Evolutionary conservation across 1,139 yeast species (phyloP), one percentile per base, ranked within the genome.

Genomic region (Saccharomycopsis crataegensis): DNA sequence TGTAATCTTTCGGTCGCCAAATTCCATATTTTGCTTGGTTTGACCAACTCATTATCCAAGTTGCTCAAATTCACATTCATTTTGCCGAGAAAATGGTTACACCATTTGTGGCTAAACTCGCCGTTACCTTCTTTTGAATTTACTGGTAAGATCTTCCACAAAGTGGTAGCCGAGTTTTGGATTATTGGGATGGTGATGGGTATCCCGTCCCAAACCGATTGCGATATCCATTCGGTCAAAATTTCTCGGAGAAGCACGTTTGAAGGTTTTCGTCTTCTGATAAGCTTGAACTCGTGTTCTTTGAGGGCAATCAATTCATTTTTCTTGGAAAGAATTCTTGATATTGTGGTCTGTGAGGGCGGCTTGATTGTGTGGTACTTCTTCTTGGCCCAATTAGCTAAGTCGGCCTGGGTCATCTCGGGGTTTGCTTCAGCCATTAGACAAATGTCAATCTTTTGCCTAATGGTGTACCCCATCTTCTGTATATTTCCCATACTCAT

Each of bases 281-380:
- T 78, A 57, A 76, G 68, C 67, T 67, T 75, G 65, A 76, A 75
- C 57, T 82, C 86, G 38, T 80, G 74, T 53, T 79, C 83, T 62
- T 79, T 80, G 43, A 79, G 68, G 3, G 84, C 78, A 58, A 82
- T 76, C 50, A 80, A 69, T 41, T 80, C 83, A 57, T 79, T 78
- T 59, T 80, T 81, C 55, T 78, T 76, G 46, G 82, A 76, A 57
- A 82, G 66, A 14, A 82, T 76, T 47, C 88, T 69, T 8, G 86
- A 80, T 4, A 82, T 81, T 1, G 88, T 82, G 0, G 87, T 83
- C 61, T 82, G 88, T 1, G 86, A 79, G 0, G 87, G 86, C 2
- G 82, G 76, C 59, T 71, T 78, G 1, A 69, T 64, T 2, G 80
- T 67, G 45, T 77, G 78, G 62, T 79, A 79, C 41, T 78, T 71